Evolutionary conservation across 1,139 yeast species (phyloP).

Genomic region (Suhomyces chickasaworum): DNA sequence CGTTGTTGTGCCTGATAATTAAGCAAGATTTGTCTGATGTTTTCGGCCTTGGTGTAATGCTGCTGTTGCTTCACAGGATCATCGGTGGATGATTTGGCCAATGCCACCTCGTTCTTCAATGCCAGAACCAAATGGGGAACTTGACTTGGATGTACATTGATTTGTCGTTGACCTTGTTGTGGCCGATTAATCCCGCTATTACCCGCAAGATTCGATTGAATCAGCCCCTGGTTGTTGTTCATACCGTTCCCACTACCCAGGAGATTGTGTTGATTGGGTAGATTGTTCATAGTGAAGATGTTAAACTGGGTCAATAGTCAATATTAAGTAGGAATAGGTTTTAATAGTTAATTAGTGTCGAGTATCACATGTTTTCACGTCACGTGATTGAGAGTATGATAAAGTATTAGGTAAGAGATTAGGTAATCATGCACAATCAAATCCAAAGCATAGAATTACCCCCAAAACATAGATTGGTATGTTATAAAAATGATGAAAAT

Average conservation of each 20-base stretch:
- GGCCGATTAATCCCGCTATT: conserved; percentile 5
- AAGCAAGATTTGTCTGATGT: conserved; percentile 53
- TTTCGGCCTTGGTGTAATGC: conserved; percentile 68
- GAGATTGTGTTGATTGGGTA: conserved; percentile 10
- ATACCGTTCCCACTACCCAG: conserved; percentile 7
- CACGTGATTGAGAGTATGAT: no score
- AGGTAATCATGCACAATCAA: no score
- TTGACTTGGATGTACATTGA: conserved; percentile 53
- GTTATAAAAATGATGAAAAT: no score
- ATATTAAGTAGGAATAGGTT: conserved; percentile 11
- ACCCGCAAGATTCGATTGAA: conserved; percentile 5
- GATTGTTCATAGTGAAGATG: conserved; percentile 12
- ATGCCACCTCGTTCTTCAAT: conserved; percentile 62
- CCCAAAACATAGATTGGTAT: no score
- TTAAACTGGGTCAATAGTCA: not conserved
- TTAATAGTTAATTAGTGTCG: not conserved
- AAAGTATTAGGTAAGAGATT: no score
- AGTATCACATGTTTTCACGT: not conserved
- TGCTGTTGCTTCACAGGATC: conserved; percentile 71
- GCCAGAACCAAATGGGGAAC: conserved; percentile 62
- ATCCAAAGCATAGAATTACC: no score
- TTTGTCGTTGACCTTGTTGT: conserved; percentile 19
- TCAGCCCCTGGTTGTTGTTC: not conserved
- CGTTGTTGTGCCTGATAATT: conserved; percentile 46
- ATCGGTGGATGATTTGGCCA: conserved; percentile 54